Evolutionary conservation across 2,329 filamentous ascomycete genomes (phyloP).

Genomic region (Immersiporthe knoxdaviesiana): DNA sequence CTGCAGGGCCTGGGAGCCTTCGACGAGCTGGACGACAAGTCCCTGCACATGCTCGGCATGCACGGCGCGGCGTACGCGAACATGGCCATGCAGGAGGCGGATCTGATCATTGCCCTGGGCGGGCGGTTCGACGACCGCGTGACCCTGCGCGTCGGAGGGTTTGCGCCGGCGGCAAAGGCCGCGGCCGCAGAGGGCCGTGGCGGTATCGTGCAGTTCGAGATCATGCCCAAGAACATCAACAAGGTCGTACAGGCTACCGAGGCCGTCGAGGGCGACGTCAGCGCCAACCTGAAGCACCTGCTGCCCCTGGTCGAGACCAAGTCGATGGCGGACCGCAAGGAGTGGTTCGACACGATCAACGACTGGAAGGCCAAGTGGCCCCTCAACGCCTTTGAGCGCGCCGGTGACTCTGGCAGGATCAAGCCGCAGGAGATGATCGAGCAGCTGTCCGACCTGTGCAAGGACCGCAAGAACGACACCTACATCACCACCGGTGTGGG

Average conservation of each 20-base stretch:
- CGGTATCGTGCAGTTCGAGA: conserved; percentile 96
- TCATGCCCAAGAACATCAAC: conserved; percentile 99
- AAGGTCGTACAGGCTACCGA: conserved; percentile 97
- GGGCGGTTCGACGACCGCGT: conserved; percentile 97
- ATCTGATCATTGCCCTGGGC: conserved; percentile 92
- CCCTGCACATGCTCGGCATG: conserved; percentile 98
- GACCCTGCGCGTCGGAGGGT: conserved; percentile 78
- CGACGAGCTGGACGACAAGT: conserved; percentile 91
- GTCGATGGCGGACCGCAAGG: conserved; percentile 67
- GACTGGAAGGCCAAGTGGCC: conserved; percentile 93
- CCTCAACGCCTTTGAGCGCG: conserved; percentile 77
- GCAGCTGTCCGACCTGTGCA: conserved; percentile 83
- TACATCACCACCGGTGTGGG: conserved; percentile 94
- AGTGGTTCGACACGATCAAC: conserved; percentile 89
- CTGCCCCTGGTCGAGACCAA: conserved; percentile 71
- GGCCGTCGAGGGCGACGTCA: conserved; percentile 91
- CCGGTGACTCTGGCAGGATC: conserved; percentile 76
- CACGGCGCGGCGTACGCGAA: conserved; percentile 97
- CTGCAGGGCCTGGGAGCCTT: conserved; percentile 91
- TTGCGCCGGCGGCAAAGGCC: conserved; percentile 83
- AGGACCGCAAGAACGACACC: conserved; percentile 77
- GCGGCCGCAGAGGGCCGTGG: conserved; percentile 85
- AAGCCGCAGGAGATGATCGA: conserved; percentile 95
- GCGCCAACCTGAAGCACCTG: conserved; percentile 74
- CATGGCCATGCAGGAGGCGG: conserved; percentile 96